Evolutionary conservation across 805 yeast genomes (phyloP).

Genomic region (Myxozyma neglecta): DNA sequence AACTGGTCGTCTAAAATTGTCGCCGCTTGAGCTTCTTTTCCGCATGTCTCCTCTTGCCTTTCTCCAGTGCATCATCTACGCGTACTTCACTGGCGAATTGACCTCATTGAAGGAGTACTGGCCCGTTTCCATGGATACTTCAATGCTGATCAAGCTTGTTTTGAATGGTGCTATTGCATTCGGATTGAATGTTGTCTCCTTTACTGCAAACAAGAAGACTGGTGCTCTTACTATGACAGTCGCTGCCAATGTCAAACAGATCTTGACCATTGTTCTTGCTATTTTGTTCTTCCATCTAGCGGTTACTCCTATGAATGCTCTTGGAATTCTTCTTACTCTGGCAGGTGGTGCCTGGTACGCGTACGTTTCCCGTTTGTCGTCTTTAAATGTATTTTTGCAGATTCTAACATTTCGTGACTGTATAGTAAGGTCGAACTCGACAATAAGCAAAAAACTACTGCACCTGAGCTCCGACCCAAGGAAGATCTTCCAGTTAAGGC

Average conservation of each 20-base stretch:
- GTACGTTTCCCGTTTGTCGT: not conserved
- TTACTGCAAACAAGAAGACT: conserved; percentile 38
- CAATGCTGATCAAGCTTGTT: conserved; percentile 31
- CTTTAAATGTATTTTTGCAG: not conserved
- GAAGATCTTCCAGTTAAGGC: conserved; percentile 23
- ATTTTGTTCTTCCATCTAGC: conserved; percentile 36
- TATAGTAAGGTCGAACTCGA: conserved; percentile 30
- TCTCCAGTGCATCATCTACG: conserved; percentile 34
- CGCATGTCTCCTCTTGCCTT: conserved; percentile 37
- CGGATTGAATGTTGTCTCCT: conserved; percentile 36
- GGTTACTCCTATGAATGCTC: conserved; percentile 35
- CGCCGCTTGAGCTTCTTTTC: conserved; percentile 36
- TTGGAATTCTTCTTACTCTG: conserved; percentile 35
- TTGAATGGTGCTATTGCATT: conserved; percentile 37
- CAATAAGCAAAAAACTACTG: conserved; percentile 18
- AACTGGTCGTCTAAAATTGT: conserved; percentile 35
- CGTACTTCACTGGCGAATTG: conserved; percentile 36
- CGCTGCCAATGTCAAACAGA: conserved; percentile 38
- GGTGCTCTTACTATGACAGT: conserved; percentile 38
- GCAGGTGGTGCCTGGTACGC: conserved; percentile 39
- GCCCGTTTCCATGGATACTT: conserved; percentile 25
- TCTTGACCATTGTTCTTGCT: conserved; percentile 36
- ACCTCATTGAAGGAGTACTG: conserved; percentile 23
- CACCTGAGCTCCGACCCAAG: conserved; percentile 17
- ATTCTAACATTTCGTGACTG: not conserved